These are phyloP conservation scores for Phytopythium chamaehyphon DNA, from an alignment of 352 stramenopile genomes.

Conservation along the genomic window DNA sequence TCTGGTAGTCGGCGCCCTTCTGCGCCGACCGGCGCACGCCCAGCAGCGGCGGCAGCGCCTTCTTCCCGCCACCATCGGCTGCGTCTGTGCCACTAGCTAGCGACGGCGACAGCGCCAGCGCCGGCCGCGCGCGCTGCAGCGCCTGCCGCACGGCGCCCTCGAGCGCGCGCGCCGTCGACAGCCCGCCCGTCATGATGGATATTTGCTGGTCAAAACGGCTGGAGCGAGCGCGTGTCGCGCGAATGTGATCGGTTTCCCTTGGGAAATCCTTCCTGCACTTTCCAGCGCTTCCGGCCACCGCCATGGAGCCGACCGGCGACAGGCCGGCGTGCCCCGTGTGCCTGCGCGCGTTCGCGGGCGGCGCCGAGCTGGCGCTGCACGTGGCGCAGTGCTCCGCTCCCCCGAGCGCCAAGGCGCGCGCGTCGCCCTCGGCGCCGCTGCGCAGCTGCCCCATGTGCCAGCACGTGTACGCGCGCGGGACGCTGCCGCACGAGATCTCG, in stretches of 20 bases:
- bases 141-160: conserved; percentile 39
- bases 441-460: conserved; percentile 54
- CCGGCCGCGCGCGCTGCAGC: conserved; percentile 29
- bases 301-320: conserved; percentile 12
- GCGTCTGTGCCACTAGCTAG: too few species aligned
- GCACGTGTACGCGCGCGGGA: conserved; percentile 48
- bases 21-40: conserved; percentile 68
- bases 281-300: background rate
- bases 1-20: conserved; percentile 71
- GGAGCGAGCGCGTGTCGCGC: too few species aligned
- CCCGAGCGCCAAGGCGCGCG: conserved; percentile 2
- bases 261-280: too few species aligned
- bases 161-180: conserved; percentile 52
- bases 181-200: too few species aligned
- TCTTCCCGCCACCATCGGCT: conserved; percentile 2
- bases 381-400: conserved; percentile 38
- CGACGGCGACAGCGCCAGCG: conserved; percentile 13
- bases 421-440: conserved; percentile 10
- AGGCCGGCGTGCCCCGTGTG: conserved; percentile 52
- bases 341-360: conserved; percentile 24
- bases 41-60: conserved; percentile 33
- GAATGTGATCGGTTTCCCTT: too few species aligned
- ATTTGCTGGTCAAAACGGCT: too few species aligned
- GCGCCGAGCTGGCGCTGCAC: conserved; percentile 46
- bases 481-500: conserved; percentile 47